Conservation (phyloP, 2,329 filamentous ascomycete genomes). For the Dactylellina cionopaga region DNA sequence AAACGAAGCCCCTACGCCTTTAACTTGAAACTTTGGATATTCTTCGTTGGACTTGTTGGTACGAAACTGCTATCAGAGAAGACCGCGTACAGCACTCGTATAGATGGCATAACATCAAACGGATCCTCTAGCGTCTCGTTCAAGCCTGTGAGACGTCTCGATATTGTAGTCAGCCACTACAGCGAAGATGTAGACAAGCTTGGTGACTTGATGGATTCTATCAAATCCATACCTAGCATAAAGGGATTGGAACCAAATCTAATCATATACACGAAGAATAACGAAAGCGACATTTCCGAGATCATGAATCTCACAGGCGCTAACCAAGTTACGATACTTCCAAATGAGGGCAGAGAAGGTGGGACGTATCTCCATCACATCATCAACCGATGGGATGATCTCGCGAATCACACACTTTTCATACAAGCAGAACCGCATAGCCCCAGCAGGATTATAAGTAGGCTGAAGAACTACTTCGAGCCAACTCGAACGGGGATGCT, state of each 20-base stretch:
- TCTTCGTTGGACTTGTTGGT: constrained; percentile 26
- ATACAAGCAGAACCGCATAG: constrained; percentile 64
- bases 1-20: not conserved
- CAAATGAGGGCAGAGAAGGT: constrained; percentile 63
- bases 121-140: not conserved
- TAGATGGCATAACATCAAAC: not conserved
- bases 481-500: constrained; percentile 63
- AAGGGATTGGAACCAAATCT: constrained; percentile 47
- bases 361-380: constrained; percentile 65
- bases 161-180: constrained; percentile 56
- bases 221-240: constrained; percentile 42
- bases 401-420: constrained; percentile 65
- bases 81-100: not conserved
- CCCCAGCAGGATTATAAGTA: constrained; percentile 59
- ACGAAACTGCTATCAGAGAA: constrained; percentile 16
- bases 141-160: constrained; percentile 35
- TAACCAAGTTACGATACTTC: constrained; percentile 55
- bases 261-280: constrained; percentile 55
- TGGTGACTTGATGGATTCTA: constrained; percentile 27
- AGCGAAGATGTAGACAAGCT: constrained; percentile 51
- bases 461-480: constrained; percentile 61
- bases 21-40: constrained; percentile 24
- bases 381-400: constrained; percentile 61
- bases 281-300: constrained; percentile 24
- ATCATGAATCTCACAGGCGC: constrained; percentile 38